phyloP scores from a whole-genome alignment of 2,329 filamentous ascomycete genomes.

The Chrysoporthe cubensis region DNA sequence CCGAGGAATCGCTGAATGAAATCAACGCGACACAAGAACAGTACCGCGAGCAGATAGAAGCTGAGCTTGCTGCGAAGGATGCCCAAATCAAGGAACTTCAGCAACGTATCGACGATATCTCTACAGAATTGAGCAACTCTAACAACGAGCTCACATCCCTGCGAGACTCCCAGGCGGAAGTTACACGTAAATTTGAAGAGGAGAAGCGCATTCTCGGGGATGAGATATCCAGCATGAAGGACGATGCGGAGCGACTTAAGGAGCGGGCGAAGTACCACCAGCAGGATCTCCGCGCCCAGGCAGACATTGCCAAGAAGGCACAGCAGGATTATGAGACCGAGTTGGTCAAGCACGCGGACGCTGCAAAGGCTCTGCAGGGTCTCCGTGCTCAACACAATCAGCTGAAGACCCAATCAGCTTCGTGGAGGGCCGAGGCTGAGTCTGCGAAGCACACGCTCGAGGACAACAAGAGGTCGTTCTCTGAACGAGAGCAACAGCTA shows the following conservation, averaged over 20 bases:
- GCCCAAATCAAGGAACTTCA: slow-evolving; percentile 78
- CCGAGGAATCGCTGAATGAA: slow-evolving; percentile 84
- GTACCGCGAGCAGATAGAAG: slow-evolving; percentile 85
- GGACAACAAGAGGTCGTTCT: slow-evolving; percentile 87
- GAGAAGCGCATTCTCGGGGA: slow-evolving; percentile 79
- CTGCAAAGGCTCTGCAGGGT: slow-evolving; percentile 81
- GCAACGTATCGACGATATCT: slow-evolving; percentile 82
- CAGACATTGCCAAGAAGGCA: slow-evolving; percentile 88
- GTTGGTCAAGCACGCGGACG: slow-evolving; percentile 91
- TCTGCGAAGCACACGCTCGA: slow-evolving; percentile 78
- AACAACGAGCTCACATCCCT: slow-evolving; percentile 82
- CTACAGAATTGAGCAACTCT: slow-evolving; percentile 76
- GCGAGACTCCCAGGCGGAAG: slow-evolving; percentile 79
- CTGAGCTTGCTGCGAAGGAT: slow-evolving; percentile 76
- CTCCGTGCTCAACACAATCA: slow-evolving; percentile 81
- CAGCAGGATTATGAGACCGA: slow-evolving; percentile 96
- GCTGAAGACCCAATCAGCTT: slow-evolving; percentile 77
- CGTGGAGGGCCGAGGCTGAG: slow-evolving; percentile 79
- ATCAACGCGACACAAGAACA: slow-evolving; percentile 81
- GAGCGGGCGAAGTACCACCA: slow-evolving; percentile 84
- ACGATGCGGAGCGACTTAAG: slow-evolving; percentile 78
- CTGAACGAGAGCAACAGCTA: slow-evolving; percentile 76
- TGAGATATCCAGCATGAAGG: slow-evolving; percentile 80
- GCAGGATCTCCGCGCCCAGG: slow-evolving; percentile 89
- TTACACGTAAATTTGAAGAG: slow-evolving; percentile 72